These are phyloP conservation scores for Boletus insuetus DNA, from an alignment of 768 basidiomycete species.

Conservation along the genomic window DNA sequence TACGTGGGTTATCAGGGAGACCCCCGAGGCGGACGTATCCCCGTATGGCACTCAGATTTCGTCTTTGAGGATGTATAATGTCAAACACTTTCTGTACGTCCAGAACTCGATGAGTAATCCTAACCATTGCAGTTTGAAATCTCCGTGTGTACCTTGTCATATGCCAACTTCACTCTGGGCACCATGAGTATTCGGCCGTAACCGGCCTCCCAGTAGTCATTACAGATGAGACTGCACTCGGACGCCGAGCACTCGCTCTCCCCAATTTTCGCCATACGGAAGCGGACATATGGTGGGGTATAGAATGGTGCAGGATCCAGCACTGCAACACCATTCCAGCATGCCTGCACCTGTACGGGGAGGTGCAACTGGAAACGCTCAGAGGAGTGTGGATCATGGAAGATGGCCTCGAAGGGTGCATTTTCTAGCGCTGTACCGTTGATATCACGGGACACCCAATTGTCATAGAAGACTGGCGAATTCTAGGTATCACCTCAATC, in stretches of 20 bases:
- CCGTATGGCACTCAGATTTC: slow-evolving; percentile 94
- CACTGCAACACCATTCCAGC: slow-evolving; percentile 98
- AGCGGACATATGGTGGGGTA: slow-evolving; percentile 82
- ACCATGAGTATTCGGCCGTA: slow-evolving; percentile 99
- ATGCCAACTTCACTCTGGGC: slow-evolving; percentile 92
- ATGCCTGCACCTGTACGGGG: slow-evolving; percentile 94
- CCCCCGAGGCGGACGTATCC: slow-evolving; percentile 96
- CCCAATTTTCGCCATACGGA: slow-evolving; percentile 89
- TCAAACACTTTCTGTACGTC: slow-evolving; percentile 81
- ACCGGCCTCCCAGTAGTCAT: slow-evolving; percentile 96
- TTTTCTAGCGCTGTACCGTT: slow-evolving; percentile 99
- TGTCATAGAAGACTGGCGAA: slow-evolving; percentile 95
- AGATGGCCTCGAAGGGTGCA: slow-evolving; percentile 91
- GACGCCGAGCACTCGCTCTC: slow-evolving; percentile 93
- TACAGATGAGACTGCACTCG: slow-evolving; percentile 96
- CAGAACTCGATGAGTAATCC: slow-evolving; percentile 2
- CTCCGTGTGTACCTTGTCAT: slow-evolving; percentile 67
- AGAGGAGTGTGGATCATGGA: slow-evolving; percentile 77
- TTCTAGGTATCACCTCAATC: slow-evolving; percentile 36
- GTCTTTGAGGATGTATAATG: slow-evolving; percentile 85
- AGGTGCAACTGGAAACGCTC: slow-evolving; percentile 88
- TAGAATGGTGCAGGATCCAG: slow-evolving; percentile 97
- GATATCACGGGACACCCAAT: slow-evolving; percentile 98
- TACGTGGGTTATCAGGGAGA: slow-evolving; percentile 90
- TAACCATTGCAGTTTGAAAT: neutral